Evolutionary conservation across 2,329 filamentous ascomycete species (phyloP).

Genomic region (Sclerotinia nivalis): DNA sequence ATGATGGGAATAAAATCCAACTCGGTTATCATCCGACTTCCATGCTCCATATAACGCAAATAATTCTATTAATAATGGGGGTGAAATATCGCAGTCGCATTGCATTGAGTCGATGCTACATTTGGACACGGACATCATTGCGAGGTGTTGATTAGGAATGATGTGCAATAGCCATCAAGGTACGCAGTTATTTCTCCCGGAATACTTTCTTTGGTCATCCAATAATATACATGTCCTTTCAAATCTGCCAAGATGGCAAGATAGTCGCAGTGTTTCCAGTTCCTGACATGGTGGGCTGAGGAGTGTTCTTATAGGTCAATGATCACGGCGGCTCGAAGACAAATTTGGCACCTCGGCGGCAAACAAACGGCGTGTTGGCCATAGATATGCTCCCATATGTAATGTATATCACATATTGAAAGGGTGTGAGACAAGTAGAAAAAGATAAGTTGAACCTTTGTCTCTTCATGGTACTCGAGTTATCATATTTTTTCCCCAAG

Average conservation of each 20-base stretch:
- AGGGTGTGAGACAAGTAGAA: not conserved
- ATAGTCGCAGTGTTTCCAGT: constrained; percentile 9
- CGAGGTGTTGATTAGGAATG: not conserved
- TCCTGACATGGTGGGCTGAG: not conserved
- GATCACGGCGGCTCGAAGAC: constrained; percentile 10
- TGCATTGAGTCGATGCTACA: constrained; percentile 1
- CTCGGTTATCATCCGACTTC: too few species aligned
- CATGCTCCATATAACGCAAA: not conserved
- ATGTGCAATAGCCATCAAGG: not conserved
- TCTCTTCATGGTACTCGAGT: not conserved
- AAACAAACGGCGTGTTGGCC: not conserved
- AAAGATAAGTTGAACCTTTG: not conserved
- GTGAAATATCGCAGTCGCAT: not conserved
- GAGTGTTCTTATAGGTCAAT: constrained; percentile 2
- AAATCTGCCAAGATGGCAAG: not conserved
- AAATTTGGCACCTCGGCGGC: constrained; percentile 7
- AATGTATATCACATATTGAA: not conserved
- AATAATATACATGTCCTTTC: not conserved
- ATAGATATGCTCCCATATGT: not conserved
- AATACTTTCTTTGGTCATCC: not conserved
- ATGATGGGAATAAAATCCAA: not conserved
- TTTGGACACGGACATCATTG: not conserved
- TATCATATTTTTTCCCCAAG: not conserved
- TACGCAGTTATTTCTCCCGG: not conserved
- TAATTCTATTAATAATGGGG: not conserved